Conservation (phyloP, 805 yeast species). For the Lipomyces sp. region DNA sequence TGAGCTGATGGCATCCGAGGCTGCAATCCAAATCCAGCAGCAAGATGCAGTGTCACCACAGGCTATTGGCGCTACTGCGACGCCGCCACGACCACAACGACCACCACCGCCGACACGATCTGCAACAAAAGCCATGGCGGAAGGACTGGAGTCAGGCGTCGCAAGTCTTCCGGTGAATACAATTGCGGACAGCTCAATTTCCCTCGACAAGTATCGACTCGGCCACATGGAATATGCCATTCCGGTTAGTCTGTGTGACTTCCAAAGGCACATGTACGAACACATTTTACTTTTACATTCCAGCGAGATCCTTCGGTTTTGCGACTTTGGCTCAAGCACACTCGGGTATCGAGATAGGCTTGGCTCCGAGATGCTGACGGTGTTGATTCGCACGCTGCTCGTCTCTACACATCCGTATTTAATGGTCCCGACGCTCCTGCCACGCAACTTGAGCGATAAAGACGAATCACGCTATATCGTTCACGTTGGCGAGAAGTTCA, state of each 20-base stretch:
- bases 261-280: constrained; percentile 84
- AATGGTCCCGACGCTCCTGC: constrained; percentile 78
- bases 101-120: too few relatives aligned
- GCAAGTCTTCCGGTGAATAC: constrained; percentile 22
- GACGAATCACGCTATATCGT: constrained; percentile 30
- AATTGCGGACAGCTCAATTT: constrained; percentile 12
- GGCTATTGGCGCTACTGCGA: too few relatives aligned
- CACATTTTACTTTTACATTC: constrained; percentile 90
- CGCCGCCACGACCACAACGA: too few relatives aligned
- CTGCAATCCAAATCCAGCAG: too few relatives aligned
- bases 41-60: too few relatives aligned
- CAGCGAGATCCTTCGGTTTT: constrained; percentile 82
- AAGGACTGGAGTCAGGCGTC: constrained; percentile 19
- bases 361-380: constrained; percentile 69
- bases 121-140: constrained; percentile 18
- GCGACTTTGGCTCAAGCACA: constrained; percentile 52
- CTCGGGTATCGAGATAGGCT: constrained; percentile 46
- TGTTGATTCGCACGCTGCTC: constrained; percentile 69
- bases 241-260: constrained; percentile 79
- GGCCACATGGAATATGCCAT: constrained; percentile 61
- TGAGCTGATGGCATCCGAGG: not conserved
- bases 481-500: constrained; percentile 53
- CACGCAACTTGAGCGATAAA: constrained; percentile 54
- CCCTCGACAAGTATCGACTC: constrained; percentile 26
- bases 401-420: constrained; percentile 89